Evolutionary conservation across 176 grass and related monocot species (phyloP), one percentile per base, ranked within the genome.

Genomic region (Zoysia pacifica): DNA sequence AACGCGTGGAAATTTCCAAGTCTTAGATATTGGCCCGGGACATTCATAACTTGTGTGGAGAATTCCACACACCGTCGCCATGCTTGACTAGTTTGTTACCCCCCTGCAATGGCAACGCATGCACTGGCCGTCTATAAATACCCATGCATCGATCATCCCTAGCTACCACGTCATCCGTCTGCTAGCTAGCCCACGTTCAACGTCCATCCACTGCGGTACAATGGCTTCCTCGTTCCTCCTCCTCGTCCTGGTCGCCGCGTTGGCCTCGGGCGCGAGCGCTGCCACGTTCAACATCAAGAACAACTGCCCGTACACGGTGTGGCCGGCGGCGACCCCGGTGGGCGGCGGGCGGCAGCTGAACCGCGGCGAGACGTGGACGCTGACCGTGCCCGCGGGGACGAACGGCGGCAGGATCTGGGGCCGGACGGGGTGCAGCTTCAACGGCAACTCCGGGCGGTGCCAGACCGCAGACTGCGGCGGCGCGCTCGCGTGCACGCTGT

Each of bases 241-340:
- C 48, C 19, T 60, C 56, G 2, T 85, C 72, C 11, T 89, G 1
- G 28, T 28, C 45, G 8, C 72, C 62, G 15, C 44, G 59, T 46
- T 77, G 15, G 1, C 42, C 0, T 3, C 43, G 2, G 10, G 72
- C 0, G 41, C 76, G 2, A 72, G 73, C 20, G 79, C 83, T 0
- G 65, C 83, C 7, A 85, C 48, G 1, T 85, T 95, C 84, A 83
- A 74, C 41, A 46, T 95, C 38, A 53, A n/a, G 5, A 95, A 95
- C 87, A 56, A 49, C 4, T 95, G 93, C 52, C 7, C 74, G 1
- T 92, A 11, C 65, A 87, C 83, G 0, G 80, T 91, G 35, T 94
- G 89, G 86, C 86, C 76, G 12, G 92, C 92, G 4, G 83, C 48
- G 0, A 79, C 18, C 12, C 75, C 75, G 0, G 67, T 79, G 0